Evolutionary conservation across 345 rosid genomes (phyloP), one percentile per base, ranked within the genome.

Genomic region (Brassica napus): DNA sequence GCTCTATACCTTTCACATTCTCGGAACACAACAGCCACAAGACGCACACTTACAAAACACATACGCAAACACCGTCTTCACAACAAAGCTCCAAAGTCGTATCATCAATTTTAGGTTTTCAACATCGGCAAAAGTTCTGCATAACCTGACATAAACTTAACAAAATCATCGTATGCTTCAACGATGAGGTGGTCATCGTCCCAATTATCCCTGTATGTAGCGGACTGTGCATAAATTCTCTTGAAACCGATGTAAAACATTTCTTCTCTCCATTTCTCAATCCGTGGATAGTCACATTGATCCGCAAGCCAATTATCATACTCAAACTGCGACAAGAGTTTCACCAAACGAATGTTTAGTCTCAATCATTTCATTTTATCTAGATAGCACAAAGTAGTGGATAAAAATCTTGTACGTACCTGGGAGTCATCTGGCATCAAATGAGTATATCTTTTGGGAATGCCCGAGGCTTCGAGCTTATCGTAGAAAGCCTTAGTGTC

Each of bases 381-480:
- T 55, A 21, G 30, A 65, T 6, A 78, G 23, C 10, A 47, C 32
- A 78, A 15, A 39, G 8, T 57, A 30, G 44, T 12, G 76, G 76
- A 10, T 49, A 4, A 14, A 14, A 15, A 6, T 7, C 2, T 1
- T 23, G 5, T 66, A 9, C 8, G 10, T 74, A 80, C 83, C 72
- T 80, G 83, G 5, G 83, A 74, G 42, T 69, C 83, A 69, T 80
- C 83, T 14, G 83, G 79, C 83, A 88, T 9, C 63, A 69, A 42
- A 86, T 94, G 98, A 12, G 97, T 88, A 69, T 85, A 83, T 68
- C 88, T 86, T 76, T 89, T 87, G 21, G 98, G 95, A 69, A 76
- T 61, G 12, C 91, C 87, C 24, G 86, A 79, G 74, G 89, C 89
- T 87, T 89, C 87, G 0, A 91, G 90, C 23, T 80, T 28, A 3